These are phyloP conservation scores for Clavispora carvajalis DNA, from an alignment of 805 yeast genomes.

Conservation along the genomic window DNA sequence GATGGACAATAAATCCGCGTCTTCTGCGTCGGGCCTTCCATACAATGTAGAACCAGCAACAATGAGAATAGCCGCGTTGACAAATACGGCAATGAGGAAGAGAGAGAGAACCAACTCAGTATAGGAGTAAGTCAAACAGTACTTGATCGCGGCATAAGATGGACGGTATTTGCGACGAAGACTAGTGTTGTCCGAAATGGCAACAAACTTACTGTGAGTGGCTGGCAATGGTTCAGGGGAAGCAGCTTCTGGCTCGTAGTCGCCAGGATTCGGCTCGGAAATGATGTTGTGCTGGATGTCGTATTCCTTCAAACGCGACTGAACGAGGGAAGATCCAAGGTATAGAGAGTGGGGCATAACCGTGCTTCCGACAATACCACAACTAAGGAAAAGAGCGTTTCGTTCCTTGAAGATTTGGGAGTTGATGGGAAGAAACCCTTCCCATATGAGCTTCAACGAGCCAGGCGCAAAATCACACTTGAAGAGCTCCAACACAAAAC, in stretches of 20 bases:
- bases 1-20: constrained; percentile 41
- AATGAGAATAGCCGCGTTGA: constrained; percentile 40
- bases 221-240: constrained; percentile 12
- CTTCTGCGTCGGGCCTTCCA: constrained; percentile 41
- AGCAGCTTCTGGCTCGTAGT: constrained; percentile 2
- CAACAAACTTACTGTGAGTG: constrained; percentile 16
- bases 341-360: constrained; percentile 45
- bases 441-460: constrained; percentile 45
- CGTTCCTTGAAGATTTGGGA: constrained; percentile 26
- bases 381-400: constrained; percentile 38
- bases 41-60: constrained; percentile 40
- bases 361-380: constrained; percentile 44
- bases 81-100: constrained; percentile 40
- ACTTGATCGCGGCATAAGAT: constrained; percentile 36
- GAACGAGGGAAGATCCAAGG: constrained; percentile 41
- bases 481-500: constrained; percentile 67
- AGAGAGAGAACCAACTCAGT: constrained; percentile 36
- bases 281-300: constrained; percentile 30
- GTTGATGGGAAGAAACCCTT: constrained; percentile 63
- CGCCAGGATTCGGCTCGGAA: constrained; percentile 1
- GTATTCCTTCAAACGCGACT: constrained; percentile 38
- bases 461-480: constrained; percentile 49
- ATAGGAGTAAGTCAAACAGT: constrained; percentile 37
- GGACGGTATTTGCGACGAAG: constrained; percentile 34
- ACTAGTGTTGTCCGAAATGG: constrained; percentile 25